Evolutionary conservation across 345 rosid species (phyloP), one percentile per base, ranked within the genome.

Genomic region (Eucalyptus melliodora): DNA sequence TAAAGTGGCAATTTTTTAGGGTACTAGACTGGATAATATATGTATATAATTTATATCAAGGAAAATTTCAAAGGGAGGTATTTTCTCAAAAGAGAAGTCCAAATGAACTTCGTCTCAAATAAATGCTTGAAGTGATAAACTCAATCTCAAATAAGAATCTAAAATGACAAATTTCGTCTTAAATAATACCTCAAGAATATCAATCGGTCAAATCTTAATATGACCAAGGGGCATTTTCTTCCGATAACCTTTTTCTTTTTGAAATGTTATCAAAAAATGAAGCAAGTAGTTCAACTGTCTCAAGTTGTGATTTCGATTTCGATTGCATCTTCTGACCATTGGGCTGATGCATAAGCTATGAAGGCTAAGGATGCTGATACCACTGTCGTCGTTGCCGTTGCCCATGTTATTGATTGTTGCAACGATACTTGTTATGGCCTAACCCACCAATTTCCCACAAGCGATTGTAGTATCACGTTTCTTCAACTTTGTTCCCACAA

Each of bases 311-410:
- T 56, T 56, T 3, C 7, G 1, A 56, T 56, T 56, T 56, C 6
- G 1, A 56, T 26, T 56, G 30, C 30, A 23, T 56, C 62, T 56
- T 56, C 1, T 56, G 1, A 56, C 1, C 14, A 56, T 56, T 24
- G 3, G 62, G 13, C 2, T 5, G 3, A 56, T 56, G 62, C 1
- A 56, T 10, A 56, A 56, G 62, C 3, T 56, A 5, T 0, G 5
- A 53, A 53, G 26, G 26, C 59, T 53, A 53, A 53, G 6, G 30
- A 26, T 23, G 62, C 2, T 2, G 3, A 56, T 56, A 26, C 3
- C 30, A 56, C 3, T 5, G 0, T 1, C 2, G 3, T 1, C 2
- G 3, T 0, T 2, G 3, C 1, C 12, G 1, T 4, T 1, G 30
- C 62, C 62, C 2, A 56, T 24, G 62, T 24, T 24, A 56, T 56